Base-by-base conservation (phyloP, 1,284 basidiomycete genomes). In the Moniliophthora roreri region DNA sequence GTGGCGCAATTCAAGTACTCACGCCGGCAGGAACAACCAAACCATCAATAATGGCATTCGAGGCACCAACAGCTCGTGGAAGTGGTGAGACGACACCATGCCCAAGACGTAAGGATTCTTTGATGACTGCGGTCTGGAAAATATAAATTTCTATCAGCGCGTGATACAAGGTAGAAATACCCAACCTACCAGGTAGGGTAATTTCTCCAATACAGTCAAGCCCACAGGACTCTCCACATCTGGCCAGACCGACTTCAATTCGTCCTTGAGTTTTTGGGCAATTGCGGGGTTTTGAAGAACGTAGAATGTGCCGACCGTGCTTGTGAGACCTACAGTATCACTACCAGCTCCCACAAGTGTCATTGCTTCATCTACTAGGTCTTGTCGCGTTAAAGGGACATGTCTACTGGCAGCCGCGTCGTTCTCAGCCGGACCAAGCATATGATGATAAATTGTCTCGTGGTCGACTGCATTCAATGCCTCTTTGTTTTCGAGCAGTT, bases 101-200 rank as follows among this genome's bases (percentile, higher is more conserved):
- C n/a, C 20, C 37, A n/a, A 50, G 45, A 5, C 65, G 60, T 9
- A 67, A 58, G 3, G 60, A 52, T 50, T 67, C 65, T 41, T 64
- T 63, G 15, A 66, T 51, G 1, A 65, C 56, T 1, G 62, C 62
- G 8, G 56, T 63, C 60, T 66, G 35, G 32, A 23, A 15, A 10
- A 26, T 16, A 15, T n/a, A n/a, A 46, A 20, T 13, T 24, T 48
- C 13, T 20, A 42, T 9, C 3, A 28, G 9, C 20, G 24, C 34
- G 5, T 32, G 11, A 13, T 16, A 28, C 39, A 37, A 28, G 24
- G 34, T 24, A 28, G 7, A 9, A 49, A 41, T 35, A 16, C 35
- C 4, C 10, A 5, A 42, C 52, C 34, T 26, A 60, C 59, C 23
- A 60, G 50, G 50, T 60, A 60, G 16, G 59, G 59, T n/a, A 60